Evolutionary conservation across 75 land plant genomes (phyloP), one percentile per base, ranked within the genome.

Genomic region (Picea sitchensis): DNA sequence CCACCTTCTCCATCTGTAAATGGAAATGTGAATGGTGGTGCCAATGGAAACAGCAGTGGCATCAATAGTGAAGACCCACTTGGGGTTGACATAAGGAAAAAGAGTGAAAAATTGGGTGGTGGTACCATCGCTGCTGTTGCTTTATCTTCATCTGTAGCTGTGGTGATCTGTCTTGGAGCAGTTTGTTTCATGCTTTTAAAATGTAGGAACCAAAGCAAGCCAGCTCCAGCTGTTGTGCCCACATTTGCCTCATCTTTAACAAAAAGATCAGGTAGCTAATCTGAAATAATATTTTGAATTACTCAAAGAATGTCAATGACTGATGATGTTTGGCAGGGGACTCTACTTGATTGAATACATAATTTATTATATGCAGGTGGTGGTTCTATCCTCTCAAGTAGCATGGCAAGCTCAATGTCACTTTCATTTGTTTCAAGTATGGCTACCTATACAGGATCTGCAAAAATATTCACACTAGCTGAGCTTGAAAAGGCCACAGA

Each of bases 401-500:
- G 87, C 63, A 76, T 87, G 12, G 82, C 81, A 57, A 93, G 91
- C 81, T 91, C 88, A 54, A 77, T 87, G 62, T 85, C 95, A 12
- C 26, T 86, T 3, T 93, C 95, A 12, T 85, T 85, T 77, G 83
- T 83, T 58, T 88, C 95, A n/a, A 77, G 91, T 65, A 84, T 94
- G 83, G 81, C 91, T 64, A 61, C 85, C 64, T 91, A 84, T 82
- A 78, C 83, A 62, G 88, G 89, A 59, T 88, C 98, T 30, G 95
- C 90, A 58, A 90, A 84, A 81, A 92, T 91, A 75, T 96, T 94
- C 80, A 67, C 92, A 61, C 81, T 94, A 31, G 79, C 81, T 56
- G 99, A 96, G 80, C 87, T 96, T 78, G 91, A 89, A 67, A 89
- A 82, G 75, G 98, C 99, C 31, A 94, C 99, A 23, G 90, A 91